Evolutionary conservation across 345 rosid genomes (phyloP), one percentile per base, ranked within the genome.

Genomic region (Microthlaspi erraticum): DNA sequence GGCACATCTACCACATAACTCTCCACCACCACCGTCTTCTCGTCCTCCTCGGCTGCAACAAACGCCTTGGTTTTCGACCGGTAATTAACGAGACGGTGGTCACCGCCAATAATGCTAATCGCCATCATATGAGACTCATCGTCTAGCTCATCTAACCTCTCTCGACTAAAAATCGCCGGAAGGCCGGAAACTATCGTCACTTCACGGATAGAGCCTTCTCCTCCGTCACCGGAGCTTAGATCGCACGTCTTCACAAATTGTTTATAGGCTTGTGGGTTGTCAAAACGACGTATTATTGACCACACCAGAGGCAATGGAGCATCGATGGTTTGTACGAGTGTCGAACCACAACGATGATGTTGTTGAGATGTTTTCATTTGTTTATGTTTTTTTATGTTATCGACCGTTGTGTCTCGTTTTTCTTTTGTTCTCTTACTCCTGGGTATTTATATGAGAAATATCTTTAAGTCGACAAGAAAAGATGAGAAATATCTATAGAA

Each of bases 1-100:
- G 94, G 92, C 10, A 86, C 82, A 69, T 89, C 92, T 58, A 89
- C 96, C 70, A 82, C 88, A 59, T 84, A 92, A 10, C 92, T 89
- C 80, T 92, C 92, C 17, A 83, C 83, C 44, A 81, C 81, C 66
- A 83, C 81, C 66, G 75, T 79, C 70, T 72, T 78, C 66, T 74
- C 77, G 10, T 46, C 65, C 10, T 49, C 83, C 3, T 66, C 82
- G 2, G 51, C 70, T 17, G 70, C 73, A 54, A 77, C 80, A 31
- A 81, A 86, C 44, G 82, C 73, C 6, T 79, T 79, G 5, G 81
- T 84, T 3, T 75, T 84, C 1, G 96, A 87, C 44, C 75, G 78
- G 70, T 92, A 85, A 61, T 88, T 86, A 7, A 42, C 66, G 1
- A 92, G 85, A 58, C 88, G 78, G 69, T 89, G 94, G 50, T 89